phyloP scores from a whole-genome alignment of 345 rosid genomes.

The Linum usitatissimum region DNA sequence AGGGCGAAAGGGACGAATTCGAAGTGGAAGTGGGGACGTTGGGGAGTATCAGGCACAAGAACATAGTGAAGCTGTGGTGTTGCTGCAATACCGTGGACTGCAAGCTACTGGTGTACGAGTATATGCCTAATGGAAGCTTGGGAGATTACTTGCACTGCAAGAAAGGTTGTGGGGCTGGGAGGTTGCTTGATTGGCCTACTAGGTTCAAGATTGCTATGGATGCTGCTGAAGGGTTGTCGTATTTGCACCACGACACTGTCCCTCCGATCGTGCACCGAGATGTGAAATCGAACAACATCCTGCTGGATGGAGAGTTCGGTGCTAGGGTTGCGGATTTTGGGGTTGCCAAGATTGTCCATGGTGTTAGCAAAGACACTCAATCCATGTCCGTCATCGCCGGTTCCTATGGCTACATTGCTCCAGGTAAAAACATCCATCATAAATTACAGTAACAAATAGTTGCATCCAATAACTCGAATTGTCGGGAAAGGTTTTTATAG shows the following conservation, averaged over 20 bases:
- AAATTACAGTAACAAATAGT: too few species aligned
- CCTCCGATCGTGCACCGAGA: constrained; percentile 93
- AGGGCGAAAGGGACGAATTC: constrained; percentile 39
- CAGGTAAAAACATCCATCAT: constrained; percentile 38
- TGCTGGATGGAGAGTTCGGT: constrained; percentile 56
- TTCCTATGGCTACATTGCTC: constrained; percentile 90
- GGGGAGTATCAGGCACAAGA: constrained; percentile 87
- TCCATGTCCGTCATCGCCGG: constrained; percentile 86
- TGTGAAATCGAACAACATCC: constrained; percentile 76
- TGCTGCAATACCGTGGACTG: constrained; percentile 49
- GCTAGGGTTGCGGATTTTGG: constrained; percentile 93
- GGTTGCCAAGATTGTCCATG: constrained; percentile 59
- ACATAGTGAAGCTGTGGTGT: constrained; percentile 79
- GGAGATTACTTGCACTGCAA: constrained; percentile 50
- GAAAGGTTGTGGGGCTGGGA: constrained; percentile 27
- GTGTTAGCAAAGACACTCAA: constrained; percentile 35
- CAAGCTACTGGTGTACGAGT: constrained; percentile 80
- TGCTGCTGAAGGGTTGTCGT: constrained; percentile 78
- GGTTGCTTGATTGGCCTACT: constrained; percentile 53
- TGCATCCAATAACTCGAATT: too few species aligned
- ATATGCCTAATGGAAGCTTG: constrained; percentile 87
- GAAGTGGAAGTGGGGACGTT: constrained; percentile 67
- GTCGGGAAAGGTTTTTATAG: too few species aligned
- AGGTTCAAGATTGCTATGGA: constrained; percentile 70
- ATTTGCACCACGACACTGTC: constrained; percentile 84